Percentiles rank a stretch among this genome's conserved stretches.
These are phyloP conservation scores for Solanum peruvianum DNA, from an alignment of 257 asterid species.

Conservation along the genomic window DNA sequence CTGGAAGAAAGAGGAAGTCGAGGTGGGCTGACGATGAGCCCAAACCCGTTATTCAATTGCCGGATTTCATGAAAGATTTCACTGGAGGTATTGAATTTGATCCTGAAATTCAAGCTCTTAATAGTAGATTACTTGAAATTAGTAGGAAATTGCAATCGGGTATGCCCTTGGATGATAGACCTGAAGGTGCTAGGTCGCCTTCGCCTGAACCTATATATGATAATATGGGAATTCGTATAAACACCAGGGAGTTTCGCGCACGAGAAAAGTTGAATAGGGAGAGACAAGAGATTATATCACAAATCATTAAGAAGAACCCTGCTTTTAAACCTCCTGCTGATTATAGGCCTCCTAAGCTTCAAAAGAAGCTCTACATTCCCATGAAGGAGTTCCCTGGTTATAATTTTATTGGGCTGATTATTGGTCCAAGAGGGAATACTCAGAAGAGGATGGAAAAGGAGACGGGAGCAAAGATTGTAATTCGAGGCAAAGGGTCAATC, in stretches of 20 bases:
- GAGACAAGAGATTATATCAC: conserved; percentile 80
- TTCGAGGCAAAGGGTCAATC: conserved; percentile 88
- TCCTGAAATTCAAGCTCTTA: conserved; percentile 79
- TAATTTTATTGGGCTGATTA: conserved; percentile 82
- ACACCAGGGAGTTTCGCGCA: conserved; percentile 91
- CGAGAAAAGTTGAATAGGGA: conserved; percentile 80
- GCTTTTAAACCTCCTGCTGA: conserved; percentile 96
- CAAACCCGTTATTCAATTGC: conserved; percentile 63
- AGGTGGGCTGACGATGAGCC: conserved; percentile 96
- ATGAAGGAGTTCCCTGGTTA: conserved; percentile 95
- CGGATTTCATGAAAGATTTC: conserved; percentile 77
- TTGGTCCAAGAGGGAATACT: conserved; percentile 94
- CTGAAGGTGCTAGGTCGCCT: conserved; percentile 93
- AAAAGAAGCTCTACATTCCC: conserved; percentile 83
- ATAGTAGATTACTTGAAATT: conserved; percentile 74
- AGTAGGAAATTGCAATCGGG: conserved; percentile 88
- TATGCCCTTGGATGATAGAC: conserved; percentile 68
- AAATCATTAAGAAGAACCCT: conserved; percentile 84
- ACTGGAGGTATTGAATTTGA: conserved; percentile 85
- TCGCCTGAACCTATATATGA: conserved; percentile 95
- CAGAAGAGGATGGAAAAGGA: conserved; percentile 97
- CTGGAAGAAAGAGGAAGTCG: conserved; percentile 78
- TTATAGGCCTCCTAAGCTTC: conserved; percentile 94
- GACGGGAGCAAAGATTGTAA: conserved; percentile 93
- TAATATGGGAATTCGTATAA: conserved; percentile 78